phyloP scores from a whole-genome alignment of 2,329 filamentous ascomycete genomes.

The Cordyceps javanica region DNA sequence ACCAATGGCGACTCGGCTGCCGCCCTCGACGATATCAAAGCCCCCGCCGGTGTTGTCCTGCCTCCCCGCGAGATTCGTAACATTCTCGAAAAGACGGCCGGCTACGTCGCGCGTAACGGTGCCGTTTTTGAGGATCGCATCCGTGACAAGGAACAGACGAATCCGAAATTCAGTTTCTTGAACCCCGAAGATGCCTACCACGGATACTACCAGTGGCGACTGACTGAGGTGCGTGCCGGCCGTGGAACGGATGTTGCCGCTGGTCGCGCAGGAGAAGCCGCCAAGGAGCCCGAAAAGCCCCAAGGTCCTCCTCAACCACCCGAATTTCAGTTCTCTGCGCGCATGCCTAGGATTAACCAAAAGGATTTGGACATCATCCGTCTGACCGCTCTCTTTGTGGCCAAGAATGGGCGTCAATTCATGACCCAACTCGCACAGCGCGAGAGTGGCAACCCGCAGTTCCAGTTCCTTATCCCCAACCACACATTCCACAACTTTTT shows the following conservation, averaged over 20 bases:
- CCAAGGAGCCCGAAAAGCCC: slow-evolving; percentile 53
- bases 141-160: slow-evolving; percentile 73
- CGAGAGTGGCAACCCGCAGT: slow-evolving; percentile 87
- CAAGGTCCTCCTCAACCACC: slow-evolving; percentile 79
- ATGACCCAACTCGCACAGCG: slow-evolving; percentile 85
- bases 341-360: slow-evolving; percentile 95
- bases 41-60: slow-evolving; percentile 76
- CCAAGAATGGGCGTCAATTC: slow-evolving; percentile 86
- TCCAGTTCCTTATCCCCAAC: slow-evolving; percentile 90
- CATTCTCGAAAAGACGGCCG: slow-evolving; percentile 88
- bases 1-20: slow-evolving; percentile 48
- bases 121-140: slow-evolving; percentile 74
- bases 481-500: slow-evolving; percentile 97
- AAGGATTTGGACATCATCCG: slow-evolving; percentile 74
- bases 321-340: slow-evolving; percentile 87
- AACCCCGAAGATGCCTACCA: slow-evolving; percentile 76
- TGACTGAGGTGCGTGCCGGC: slow-evolving; percentile 78
- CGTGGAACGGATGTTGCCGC: slow-evolving; percentile 73
- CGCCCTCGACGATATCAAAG: slow-evolving; percentile 62
- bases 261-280: slow-evolving; percentile 62
- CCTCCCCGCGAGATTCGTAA: slow-evolving; percentile 83
- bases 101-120: slow-evolving; percentile 71
- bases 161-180: slow-evolving; percentile 90
- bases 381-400: slow-evolving; percentile 84
- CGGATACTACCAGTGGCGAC: slow-evolving; percentile 83